Evolutionary conservation across 2,329 filamentous ascomycete species (phyloP).

Genomic region (Colletotrichum truncatum): DNA sequence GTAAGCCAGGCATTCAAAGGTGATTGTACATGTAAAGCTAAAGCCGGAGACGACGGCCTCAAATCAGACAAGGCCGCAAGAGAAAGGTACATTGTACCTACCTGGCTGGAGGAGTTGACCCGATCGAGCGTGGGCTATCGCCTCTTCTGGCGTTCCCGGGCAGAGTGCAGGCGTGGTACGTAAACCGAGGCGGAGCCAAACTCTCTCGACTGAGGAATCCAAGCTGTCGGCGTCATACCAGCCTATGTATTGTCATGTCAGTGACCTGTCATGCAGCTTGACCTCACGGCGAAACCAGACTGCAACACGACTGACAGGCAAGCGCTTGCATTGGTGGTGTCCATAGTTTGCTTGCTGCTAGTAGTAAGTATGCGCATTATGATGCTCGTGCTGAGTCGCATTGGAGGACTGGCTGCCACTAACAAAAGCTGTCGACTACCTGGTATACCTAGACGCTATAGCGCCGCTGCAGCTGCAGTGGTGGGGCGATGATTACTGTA

Average conservation of each 20-base stretch:
- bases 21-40: no score
- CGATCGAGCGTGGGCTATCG: neutral
- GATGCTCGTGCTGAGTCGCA: no score
- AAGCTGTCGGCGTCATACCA: neutral
- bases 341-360: neutral
- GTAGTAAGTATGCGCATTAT: no score
- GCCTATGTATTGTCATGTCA: neutral
- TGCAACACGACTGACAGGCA: slow-evolving; percentile 2
- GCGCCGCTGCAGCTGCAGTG: neutral
- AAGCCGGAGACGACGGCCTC: neutral
- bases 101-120: neutral
- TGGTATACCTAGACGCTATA: neutral
- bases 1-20: no score
- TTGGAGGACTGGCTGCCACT: neutral
- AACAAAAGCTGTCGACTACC: no score
- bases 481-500: neutral
- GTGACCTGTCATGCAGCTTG: neutral
- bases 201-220: slow-evolving; percentile 3
- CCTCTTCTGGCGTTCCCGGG: neutral
- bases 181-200: slow-evolving; percentile 16
- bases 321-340: slow-evolving; percentile 6
- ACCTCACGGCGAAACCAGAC: slow-evolving; percentile 10
- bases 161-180: no score
- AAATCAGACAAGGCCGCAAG: neutral
- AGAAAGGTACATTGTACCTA: neutral